Evolutionary conservation across 345 rosid genomes (phyloP), one percentile per base, ranked within the genome.

Genomic region (Melaleuca quinquenervia): DNA sequence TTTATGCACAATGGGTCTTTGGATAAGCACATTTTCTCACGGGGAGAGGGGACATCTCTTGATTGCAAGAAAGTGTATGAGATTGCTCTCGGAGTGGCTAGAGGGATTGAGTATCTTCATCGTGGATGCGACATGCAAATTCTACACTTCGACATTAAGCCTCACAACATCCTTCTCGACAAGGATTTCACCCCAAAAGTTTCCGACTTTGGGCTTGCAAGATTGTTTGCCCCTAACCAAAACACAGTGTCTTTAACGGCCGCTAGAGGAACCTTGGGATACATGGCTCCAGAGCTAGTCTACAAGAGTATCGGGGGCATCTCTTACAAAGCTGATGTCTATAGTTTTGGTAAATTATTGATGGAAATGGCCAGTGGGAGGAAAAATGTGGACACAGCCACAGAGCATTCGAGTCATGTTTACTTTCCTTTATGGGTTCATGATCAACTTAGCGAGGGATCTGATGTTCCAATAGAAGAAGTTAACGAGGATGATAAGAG

Each of bases 381-480:
- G 44, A 29, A 62, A 0, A 62, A 29, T 29, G 0, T 0, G 1
- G 75, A 29, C 5, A 0, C 2, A 0, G 0, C 0, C 1, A 5
- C 0, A 62, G 21, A 62, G 21, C 0, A 0, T 29, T 62, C 75
- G 0, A 29, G 5, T 1, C 21, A 62, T 0, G 27, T 0, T 0
- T 62, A 62, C 75, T 62, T 62, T 62, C 75, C 75, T 15, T 27
- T 62, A 29, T 62, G 44, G 75, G 44, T 62, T 7, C 75, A 62
- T 62, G 70, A 29, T 21, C 75, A 13, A 62, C 0, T 62, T 3
- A 7, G 21, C 3, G 10, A 62, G 0, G 44, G 44, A 27, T 29
- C 1, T 5, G 5, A 29, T 0, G 1, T 62, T 1, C 32, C 1
- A 0, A 0, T 14, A 0, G 29, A 29, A 1, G 0, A 62, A 29